Conservation (phyloP, 2,329 filamentous ascomycete species). For the Beauveria medogensis region DNA sequence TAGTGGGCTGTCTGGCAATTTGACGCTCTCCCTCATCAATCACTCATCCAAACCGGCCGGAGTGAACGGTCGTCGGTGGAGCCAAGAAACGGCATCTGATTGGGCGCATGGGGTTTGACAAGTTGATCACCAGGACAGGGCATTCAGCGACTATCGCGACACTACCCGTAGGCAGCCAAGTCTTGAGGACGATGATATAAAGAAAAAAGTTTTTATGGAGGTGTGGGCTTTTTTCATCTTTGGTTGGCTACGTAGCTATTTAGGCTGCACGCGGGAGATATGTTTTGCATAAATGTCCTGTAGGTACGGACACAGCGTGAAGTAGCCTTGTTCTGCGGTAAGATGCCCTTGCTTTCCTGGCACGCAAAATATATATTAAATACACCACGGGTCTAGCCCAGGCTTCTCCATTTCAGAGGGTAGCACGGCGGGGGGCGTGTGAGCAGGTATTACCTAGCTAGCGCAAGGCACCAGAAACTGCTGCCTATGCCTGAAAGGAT, state of each 20-base stretch:
- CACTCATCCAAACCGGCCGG: background rate
- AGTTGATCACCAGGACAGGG: slow-evolving; percentile 5
- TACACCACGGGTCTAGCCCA: no score
- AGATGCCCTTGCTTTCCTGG: no score
- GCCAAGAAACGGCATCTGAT: slow-evolving; percentile 2
- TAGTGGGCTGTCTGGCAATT: background rate
- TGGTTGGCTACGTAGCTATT: background rate
- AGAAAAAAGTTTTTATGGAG: background rate
- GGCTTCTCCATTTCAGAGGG: no score
- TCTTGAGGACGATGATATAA: background rate
- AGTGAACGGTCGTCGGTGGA: slow-evolving; percentile 1
- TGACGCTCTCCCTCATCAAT: background rate
- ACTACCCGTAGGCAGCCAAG: no score
- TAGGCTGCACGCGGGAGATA: background rate
- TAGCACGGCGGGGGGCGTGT: background rate
- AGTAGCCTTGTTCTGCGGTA: background rate
- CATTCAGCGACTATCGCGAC: background rate
- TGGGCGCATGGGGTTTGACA: background rate
- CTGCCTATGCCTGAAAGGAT: background rate
- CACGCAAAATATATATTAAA: no score
- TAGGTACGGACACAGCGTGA: background rate
- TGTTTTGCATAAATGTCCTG: background rate
- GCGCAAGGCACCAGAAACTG: background rate
- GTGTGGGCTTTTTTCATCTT: background rate
- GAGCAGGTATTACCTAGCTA: background rate